Evolutionary conservation across 495 filamentous ascomycete genomes (phyloP), one percentile per base, ranked within the genome.

Genomic region (Apodospora peruviana): DNA sequence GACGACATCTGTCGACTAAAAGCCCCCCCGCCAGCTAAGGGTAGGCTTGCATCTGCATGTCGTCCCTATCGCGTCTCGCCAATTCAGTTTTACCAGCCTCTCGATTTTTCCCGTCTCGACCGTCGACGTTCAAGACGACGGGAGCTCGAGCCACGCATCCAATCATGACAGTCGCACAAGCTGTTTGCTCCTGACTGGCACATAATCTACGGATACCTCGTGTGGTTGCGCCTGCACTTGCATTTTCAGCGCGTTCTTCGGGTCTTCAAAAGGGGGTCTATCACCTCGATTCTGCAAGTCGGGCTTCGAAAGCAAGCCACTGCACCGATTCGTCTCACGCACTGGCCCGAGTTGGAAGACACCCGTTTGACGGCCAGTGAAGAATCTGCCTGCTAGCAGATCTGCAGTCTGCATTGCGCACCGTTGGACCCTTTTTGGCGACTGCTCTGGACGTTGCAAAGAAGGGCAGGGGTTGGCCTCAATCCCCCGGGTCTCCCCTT

Each of bases 51-150:
- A 29, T 23, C 50, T 56, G 57, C 60, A 61, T 37, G 41, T 53
- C 44, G 40, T 40, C 27, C 53, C 23, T 43, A 36, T 21, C 37
- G 43, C 42, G 16, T 35, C 7, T 25, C n/a, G 37, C 40, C 52
- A 32, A 32, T 32, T 32, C 18, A 38, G 25, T 39, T 21, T 29
- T 29, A 41, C 61, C 62, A 65, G 52, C 62, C 62, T 59, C 62
- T 59, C 53, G 47, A 58, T 57, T 65, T 32, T 56, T 47, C 21
- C 34, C 42, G 32, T 53, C 53, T 51, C 40, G 43, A 56, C 40
- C 16, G 27, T 7, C 7, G 27, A 32, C 27, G 27, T 7, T 7
- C 40, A 45, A 40, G 47, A 25, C 19, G 42, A 48, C 56, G 19
- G 48, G 47, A 59, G 43, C 55, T 14, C 7, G 27, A 14, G 14